phyloP scores from a whole-genome alignment of 805 yeast species.

The Metschnikowia peoriensis region DNA sequence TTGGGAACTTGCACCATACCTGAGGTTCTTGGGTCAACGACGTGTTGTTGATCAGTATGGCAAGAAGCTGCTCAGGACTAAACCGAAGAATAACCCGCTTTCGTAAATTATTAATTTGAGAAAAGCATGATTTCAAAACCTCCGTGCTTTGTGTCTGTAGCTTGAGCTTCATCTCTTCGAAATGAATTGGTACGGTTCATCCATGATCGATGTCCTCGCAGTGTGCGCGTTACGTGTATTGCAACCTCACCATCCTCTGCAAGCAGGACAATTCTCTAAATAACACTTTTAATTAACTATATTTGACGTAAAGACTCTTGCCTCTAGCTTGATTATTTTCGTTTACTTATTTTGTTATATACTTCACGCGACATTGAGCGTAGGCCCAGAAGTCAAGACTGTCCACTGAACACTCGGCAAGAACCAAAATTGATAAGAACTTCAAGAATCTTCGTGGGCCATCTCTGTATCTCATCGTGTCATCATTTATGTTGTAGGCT shows the following conservation, averaged over 20 bases:
- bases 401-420: too few species aligned
- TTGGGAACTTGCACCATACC: conserved; percentile 60
- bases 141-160: conserved; percentile 27
- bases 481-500: too few species aligned
- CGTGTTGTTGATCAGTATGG: conserved; percentile 46
- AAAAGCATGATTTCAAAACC: conserved; percentile 38
- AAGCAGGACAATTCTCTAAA: neutral
- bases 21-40: conserved; percentile 57
- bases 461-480: too few species aligned
- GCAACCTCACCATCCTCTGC: neutral
- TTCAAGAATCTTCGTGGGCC: too few species aligned
- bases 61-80: conserved; percentile 46
- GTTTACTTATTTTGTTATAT: too few species aligned
- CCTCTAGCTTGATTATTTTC: too few species aligned
- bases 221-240: conserved; percentile 1
- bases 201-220: neutral
- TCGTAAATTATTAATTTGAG: conserved; percentile 51
- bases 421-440: neutral
- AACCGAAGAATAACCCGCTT: conserved; percentile 58
- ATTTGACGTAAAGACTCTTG: neutral
- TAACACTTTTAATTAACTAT: neutral
- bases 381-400: too few species aligned
- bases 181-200: neutral
- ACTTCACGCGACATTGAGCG: too few species aligned
- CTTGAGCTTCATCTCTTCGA: conserved; percentile 25